Percentiles rank a stretch among this genome's conserved stretches.
Evolutionary conservation across 1,139 yeast genomes (phyloP).

Genomic region (Suhomyces kunorum): DNA sequence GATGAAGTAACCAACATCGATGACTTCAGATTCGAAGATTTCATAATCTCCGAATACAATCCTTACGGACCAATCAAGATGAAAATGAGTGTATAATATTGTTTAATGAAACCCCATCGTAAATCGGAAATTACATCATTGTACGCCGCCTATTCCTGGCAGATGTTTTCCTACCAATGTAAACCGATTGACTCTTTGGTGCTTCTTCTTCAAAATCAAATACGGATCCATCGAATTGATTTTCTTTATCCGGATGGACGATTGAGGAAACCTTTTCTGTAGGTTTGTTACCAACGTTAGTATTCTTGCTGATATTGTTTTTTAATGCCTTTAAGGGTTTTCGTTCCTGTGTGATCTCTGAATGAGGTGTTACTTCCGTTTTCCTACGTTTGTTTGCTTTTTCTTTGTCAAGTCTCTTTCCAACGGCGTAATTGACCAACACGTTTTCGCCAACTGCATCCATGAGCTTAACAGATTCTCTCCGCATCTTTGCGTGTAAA

Average conservation of each 20-base stretch:
- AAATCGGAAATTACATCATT: slow-evolving; percentile 8
- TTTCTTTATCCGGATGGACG: slow-evolving; percentile 9
- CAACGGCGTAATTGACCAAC: slow-evolving; percentile 50
- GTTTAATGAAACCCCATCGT: background rate
- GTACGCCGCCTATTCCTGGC: slow-evolving; percentile 17
- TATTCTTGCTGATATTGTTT: background rate
- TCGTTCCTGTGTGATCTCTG: slow-evolving; percentile 1
- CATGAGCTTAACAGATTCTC: slow-evolving; percentile 60
- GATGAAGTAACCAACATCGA: slow-evolving; percentile 64
- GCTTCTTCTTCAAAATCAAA: slow-evolving; percentile 32
- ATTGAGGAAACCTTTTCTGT: no score
- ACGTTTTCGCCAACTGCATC: slow-evolving; percentile 51
- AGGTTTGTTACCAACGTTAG: background rate
- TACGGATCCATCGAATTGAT: slow-evolving; percentile 23
- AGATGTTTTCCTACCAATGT: slow-evolving; percentile 13
- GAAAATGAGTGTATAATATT: slow-evolving; percentile 64
- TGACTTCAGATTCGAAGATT: slow-evolving; percentile 86
- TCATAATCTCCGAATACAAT: slow-evolving; percentile 72
- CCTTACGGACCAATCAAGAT: slow-evolving; percentile 85
- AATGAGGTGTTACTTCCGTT: background rate
- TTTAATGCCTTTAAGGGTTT: background rate
- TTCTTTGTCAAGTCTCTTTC: slow-evolving; percentile 1
- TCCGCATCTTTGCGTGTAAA: slow-evolving; percentile 65
- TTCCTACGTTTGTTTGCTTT: background rate
- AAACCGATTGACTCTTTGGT: slow-evolving; percentile 17